Conservation (phyloP, 345 rosid species). For the Populus pruinosa region DNA sequence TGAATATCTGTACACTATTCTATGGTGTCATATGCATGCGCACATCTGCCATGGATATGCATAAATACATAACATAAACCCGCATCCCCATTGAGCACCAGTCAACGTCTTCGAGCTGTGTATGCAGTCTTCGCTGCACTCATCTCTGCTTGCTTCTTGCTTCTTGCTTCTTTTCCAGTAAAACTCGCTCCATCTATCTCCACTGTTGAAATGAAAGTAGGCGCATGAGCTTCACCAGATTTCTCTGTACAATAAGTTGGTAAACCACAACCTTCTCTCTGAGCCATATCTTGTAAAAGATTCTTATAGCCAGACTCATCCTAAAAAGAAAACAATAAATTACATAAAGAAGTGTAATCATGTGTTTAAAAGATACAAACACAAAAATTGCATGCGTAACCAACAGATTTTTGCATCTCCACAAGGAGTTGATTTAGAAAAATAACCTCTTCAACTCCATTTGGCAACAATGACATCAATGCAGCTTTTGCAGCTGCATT, state of each 20-base stretch:
- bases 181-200: conserved; percentile 38
- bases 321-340: conserved; percentile 22
- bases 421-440: conserved; percentile 5
- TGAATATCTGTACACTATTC: neutral
- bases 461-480: conserved; percentile 31
- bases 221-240: conserved; percentile 49
- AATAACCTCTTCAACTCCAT: conserved; percentile 39
- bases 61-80: neutral
- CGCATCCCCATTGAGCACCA: neutral
- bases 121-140: conserved; percentile 70
- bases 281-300: conserved; percentile 58
- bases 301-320: conserved; percentile 52
- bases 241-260: conserved; percentile 43
- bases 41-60: neutral
- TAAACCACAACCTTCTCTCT: conserved; percentile 33
- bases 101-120: neutral
- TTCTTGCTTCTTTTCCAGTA: conserved; percentile 45
- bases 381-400: neutral
- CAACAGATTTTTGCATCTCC: neutral
- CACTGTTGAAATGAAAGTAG: conserved; percentile 47
- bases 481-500: conserved; percentile 64
- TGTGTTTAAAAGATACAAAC: neutral
- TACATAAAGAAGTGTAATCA: neutral
- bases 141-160: conserved; percentile 59
- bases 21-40: neutral